These are phyloP conservation scores for Ascoidea rubescens DNA, from an alignment of 805 yeast genomes.

Conservation along the genomic window DNA sequence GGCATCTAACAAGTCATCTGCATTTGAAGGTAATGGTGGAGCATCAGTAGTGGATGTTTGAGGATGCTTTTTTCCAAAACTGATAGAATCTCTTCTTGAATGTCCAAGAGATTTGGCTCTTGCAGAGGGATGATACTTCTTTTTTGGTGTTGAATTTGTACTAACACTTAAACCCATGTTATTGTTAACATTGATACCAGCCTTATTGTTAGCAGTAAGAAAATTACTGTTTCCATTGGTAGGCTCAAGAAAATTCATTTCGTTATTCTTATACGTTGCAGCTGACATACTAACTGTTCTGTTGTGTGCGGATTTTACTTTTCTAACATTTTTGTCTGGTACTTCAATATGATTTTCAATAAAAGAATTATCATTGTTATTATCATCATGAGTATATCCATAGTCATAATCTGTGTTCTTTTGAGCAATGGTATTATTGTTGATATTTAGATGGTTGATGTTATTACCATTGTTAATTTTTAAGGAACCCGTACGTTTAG, in stretches of 20 bases:
- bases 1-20: constrained; percentile 23
- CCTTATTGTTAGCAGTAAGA: constrained; percentile 1
- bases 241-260: neutral
- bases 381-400: too few species aligned
- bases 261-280: constrained; percentile 3
- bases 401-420: neutral
- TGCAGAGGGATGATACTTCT: constrained; percentile 43
- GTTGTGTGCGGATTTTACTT: constrained; percentile 6
- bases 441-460: too few species aligned
- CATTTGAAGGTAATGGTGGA: constrained; percentile 19
- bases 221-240: neutral
- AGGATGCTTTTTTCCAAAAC: constrained; percentile 10
- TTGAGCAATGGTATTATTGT: too few species aligned
- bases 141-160: neutral
- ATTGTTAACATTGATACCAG: neutral
- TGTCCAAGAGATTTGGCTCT: constrained; percentile 85
- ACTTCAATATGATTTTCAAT: neutral
- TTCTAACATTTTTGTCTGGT: constrained; percentile 6
- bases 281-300: constrained; percentile 12
- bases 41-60: constrained; percentile 9
- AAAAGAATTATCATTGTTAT: neutral
- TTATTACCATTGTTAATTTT: too few species aligned
- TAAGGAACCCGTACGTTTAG: neutral
- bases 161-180: neutral
- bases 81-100: constrained; percentile 46